Percentiles rank a stretch among this genome's conserved stretches.
These are phyloP conservation scores for Pleurostoma richardsiae DNA, from an alignment of 2,329 filamentous ascomycete species.

Conservation along the genomic window DNA sequence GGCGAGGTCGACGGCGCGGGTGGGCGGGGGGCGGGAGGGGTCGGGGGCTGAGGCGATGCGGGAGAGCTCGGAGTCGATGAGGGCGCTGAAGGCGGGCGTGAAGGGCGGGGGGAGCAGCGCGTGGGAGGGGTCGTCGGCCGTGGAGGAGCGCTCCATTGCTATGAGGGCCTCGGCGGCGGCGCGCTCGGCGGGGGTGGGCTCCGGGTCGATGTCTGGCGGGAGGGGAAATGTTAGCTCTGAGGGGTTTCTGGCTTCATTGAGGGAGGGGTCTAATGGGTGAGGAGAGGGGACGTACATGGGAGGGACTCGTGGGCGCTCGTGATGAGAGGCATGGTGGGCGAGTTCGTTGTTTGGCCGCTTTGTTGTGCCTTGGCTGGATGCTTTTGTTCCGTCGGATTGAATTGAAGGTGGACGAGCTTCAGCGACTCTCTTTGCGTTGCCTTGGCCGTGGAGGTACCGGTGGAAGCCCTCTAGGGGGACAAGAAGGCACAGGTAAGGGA, in stretches of 20 bases:
- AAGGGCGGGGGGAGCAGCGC: slow-evolving; percentile 51
- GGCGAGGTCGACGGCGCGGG: slow-evolving; percentile 64
- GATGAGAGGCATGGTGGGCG: slow-evolving; percentile 57
- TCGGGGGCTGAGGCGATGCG: slow-evolving; percentile 52
- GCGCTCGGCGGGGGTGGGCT: slow-evolving; percentile 60
- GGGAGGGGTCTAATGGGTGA: slow-evolving; percentile 1
- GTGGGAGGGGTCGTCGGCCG: slow-evolving; percentile 40
- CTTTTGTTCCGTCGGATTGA: no score
- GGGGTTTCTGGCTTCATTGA: background rate
- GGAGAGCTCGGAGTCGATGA: slow-evolving; percentile 63
- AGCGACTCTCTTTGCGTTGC: no score
- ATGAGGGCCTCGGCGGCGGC: slow-evolving; percentile 66
- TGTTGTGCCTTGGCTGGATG: no score
- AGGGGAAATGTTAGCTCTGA: slow-evolving; percentile 9
- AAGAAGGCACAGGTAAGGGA: no score
- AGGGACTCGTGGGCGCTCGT: slow-evolving; percentile 73
- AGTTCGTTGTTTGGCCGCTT: background rate
- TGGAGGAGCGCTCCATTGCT: slow-evolving; percentile 52
- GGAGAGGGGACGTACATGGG: slow-evolving; percentile 54
- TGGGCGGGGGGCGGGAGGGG: slow-evolving; percentile 32
- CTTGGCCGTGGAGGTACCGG: no score
- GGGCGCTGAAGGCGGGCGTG: slow-evolving; percentile 54
- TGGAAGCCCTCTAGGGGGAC: no score
- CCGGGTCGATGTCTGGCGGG: slow-evolving; percentile 70
- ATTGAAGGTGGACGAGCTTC: no score